Conservation (phyloP, 23 red algal genomes). For the Gracilaria gracilis region DNA sequence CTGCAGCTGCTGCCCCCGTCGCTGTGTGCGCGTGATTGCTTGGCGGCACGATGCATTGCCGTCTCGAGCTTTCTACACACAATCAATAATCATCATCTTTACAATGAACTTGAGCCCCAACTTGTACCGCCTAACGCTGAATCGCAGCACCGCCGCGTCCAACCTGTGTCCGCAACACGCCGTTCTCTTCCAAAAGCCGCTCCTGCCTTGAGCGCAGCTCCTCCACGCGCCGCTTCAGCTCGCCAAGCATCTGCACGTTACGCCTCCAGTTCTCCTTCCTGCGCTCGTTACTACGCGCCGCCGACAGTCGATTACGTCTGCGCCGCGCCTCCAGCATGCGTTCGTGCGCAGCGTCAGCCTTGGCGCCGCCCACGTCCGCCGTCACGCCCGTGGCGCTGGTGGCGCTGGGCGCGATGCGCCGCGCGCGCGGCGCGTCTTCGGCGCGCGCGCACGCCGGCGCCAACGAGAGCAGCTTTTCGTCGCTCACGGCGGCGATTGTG, state of each 20-base stretch:
- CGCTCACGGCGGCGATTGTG: not conserved
- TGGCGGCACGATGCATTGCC: no score
- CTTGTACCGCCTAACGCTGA: no score
- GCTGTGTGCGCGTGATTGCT: no score
- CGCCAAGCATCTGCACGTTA: not conserved
- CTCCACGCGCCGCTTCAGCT: not conserved
- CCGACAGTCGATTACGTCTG: conserved; percentile 48
- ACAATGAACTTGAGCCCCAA: no score
- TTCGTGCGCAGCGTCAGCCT: not conserved
- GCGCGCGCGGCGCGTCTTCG: not conserved
- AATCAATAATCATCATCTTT: no score
- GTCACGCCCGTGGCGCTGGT: no score
- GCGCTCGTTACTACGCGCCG: conserved; percentile 47
- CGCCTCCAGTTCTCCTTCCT: conserved; percentile 23
- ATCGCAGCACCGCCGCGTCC: not conserved
- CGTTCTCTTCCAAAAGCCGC: conserved; percentile 4
- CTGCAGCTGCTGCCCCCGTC: no score
- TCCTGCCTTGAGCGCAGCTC: not conserved
- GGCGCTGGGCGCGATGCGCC: not conserved
- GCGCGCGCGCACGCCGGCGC: no score
- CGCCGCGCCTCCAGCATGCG: conserved; percentile 33
- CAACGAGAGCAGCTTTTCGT: not conserved
- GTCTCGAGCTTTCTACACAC: no score
- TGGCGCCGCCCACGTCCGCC: no score
- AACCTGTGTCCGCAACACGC: not conserved